Evolutionary conservation across 1,284 basidiomycete species (phyloP), one percentile per base, ranked within the genome.

Genomic region (Trichosporon coremiiforme): DNA sequence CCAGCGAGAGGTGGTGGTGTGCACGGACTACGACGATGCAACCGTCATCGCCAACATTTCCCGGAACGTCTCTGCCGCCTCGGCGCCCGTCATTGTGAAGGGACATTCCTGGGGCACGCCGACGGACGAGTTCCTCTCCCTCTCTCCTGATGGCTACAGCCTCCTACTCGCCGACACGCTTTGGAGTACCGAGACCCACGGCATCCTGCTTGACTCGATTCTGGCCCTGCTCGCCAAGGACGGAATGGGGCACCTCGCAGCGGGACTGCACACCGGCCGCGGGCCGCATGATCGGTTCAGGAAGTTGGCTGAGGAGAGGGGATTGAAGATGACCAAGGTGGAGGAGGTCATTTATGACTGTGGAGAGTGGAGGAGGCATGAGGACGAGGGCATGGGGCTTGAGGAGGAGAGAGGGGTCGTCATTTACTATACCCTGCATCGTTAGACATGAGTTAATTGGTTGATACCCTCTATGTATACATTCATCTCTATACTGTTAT

Each of bases 91-190:
- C 57, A n/a, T 68, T 0, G 79, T 81, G 2, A 57, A 71, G 0
- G 79, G 77, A 0, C 78, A 81, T 68, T 71, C 75, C 33, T 83
- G 82, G 82, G 82, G 82, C 1, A 75, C 75, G 0, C 70, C 75
- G 65, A 66, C 75, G 5, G 17, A 68, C 0, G 47, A 63, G 6
- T 66, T 81, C 15, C 71, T 79, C 10, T 41, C 64, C 12, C 69
- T 63, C 63, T 55, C 70, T 2, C 67, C 64, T 0, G 22, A 70
- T 10, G 69, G 71, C 67, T 77, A 75, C 63, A 75, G 71, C 70
- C 79, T 79, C 9, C 79, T 91, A 57, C 81, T 78, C 9, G 87
- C 87, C 0, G 90, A 90, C 64, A 92, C 85, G 15, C 65, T 62
- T n/a, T 71, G 67, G 10, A 71, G 70, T 10, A 57, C 45, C 4